Evolutionary conservation across 805 yeast species (phyloP).

Genomic region (Barnettozyma vustinii): DNA sequence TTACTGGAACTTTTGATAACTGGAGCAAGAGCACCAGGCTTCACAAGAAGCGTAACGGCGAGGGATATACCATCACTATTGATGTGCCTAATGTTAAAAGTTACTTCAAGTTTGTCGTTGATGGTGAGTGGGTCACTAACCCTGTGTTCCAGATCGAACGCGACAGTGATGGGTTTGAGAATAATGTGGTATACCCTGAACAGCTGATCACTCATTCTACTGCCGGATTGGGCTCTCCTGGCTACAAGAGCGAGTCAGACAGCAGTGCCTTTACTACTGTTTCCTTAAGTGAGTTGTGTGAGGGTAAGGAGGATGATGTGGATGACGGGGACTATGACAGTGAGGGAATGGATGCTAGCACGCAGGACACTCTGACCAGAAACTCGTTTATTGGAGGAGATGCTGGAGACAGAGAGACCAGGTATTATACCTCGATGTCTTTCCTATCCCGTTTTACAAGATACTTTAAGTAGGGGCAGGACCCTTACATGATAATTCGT

Average conservation of each 20-base stretch:
- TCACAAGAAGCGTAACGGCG: conserved; percentile 33
- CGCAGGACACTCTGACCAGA: conserved; percentile 19
- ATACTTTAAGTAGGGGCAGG: conserved; percentile 15
- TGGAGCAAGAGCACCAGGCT: conserved; percentile 46
- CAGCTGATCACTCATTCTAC: conserved; percentile 15
- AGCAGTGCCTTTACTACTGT: conserved; percentile 22
- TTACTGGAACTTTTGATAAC: conserved; percentile 56
- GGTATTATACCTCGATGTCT: conserved; percentile 23
- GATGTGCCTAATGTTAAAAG: conserved; percentile 35
- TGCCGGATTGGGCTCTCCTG: not conserved
- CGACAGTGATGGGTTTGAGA: conserved; percentile 38
- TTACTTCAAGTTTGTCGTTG: conserved; percentile 52
- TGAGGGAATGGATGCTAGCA: conserved; percentile 16
- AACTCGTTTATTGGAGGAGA: not conserved
- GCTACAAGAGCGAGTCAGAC: conserved; percentile 20
- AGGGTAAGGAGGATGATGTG: conserved; percentile 6
- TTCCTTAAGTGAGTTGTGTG: conserved; percentile 19
- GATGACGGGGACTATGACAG: conserved; percentile 13
- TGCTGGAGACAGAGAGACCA: conserved; percentile 16
- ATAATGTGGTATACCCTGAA: conserved; percentile 41
- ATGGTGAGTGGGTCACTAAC: conserved; percentile 48
- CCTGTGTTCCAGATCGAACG: conserved; percentile 36
- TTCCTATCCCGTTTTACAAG: conserved; percentile 21
- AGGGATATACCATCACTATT: conserved; percentile 38
- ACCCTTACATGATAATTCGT: conserved; percentile 5